These are phyloP conservation scores for Neofusicoccum ribis DNA, from an alignment of 2,329 filamentous ascomycete genomes.

Conservation along the genomic window DNA sequence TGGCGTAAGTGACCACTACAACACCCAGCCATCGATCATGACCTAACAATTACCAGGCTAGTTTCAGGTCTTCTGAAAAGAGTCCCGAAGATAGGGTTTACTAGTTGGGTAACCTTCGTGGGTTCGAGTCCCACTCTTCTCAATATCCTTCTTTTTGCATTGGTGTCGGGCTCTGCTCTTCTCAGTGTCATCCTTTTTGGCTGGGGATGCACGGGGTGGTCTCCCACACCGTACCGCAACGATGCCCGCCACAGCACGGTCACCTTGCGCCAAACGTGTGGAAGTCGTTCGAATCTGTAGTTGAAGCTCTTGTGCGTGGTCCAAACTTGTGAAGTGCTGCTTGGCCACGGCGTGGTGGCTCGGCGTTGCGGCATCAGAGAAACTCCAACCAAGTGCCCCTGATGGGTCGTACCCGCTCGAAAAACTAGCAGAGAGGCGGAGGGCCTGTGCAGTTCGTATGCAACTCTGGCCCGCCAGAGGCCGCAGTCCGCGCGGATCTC, in stretches of 20 bases:
- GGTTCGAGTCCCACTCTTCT: neutral
- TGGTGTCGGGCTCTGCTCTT: too few relatives aligned
- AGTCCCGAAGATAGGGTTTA: neutral
- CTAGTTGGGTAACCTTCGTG: conserved; percentile 8
- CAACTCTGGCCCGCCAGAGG: neutral
- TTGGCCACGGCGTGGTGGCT: neutral
- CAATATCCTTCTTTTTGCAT: neutral
- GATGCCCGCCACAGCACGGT: too few relatives aligned
- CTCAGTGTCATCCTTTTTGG: neutral
- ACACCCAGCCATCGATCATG: too few relatives aligned
- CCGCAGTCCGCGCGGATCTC: neutral
- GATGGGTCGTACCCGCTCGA: too few relatives aligned
- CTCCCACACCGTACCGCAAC: too few relatives aligned
- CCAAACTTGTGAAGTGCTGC: neutral
- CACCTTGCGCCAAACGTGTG: too few relatives aligned
- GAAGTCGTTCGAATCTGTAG: too few relatives aligned
- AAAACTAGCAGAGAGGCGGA: neutral
- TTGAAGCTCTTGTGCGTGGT: too few relatives aligned
- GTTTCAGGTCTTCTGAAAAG: neutral
- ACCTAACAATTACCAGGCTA: neutral
- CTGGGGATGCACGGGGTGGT: too few relatives aligned
- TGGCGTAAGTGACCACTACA: neutral
- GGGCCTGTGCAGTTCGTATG: neutral
- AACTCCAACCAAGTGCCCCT: neutral
- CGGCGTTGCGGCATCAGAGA: neutral